Evolutionary conservation across 202 grass and related monocot genomes (phyloP).

Genomic region (Eragrostis tef): DNA sequence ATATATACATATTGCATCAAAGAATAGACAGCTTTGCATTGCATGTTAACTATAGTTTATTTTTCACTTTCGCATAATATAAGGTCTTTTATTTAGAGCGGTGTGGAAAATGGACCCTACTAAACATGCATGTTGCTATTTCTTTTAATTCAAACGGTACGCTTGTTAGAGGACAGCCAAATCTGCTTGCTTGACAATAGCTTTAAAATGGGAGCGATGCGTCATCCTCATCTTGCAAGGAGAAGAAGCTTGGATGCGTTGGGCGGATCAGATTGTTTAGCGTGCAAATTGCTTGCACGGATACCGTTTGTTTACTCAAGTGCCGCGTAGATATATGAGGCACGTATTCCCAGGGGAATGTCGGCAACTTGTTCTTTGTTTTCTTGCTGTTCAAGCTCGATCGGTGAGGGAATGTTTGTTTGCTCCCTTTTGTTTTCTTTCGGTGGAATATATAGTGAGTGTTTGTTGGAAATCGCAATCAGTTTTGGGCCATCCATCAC

Average conservation of each 20-base stretch:
- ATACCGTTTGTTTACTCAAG: slow-evolving; percentile 13
- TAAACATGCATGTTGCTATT: slow-evolving; percentile 17
- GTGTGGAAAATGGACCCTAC: slow-evolving; percentile 14
- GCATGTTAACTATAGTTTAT: slow-evolving; percentile 37
- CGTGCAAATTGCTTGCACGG: slow-evolving; percentile 42
- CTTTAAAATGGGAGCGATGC: slow-evolving; percentile 15
- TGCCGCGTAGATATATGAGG: not conserved
- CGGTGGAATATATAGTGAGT: slow-evolving; percentile 36
- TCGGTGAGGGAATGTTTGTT: slow-evolving; percentile 52
- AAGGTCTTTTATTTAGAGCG: slow-evolving; percentile 18
- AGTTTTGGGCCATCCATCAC: slow-evolving; percentile 48
- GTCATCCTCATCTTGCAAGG: slow-evolving; percentile 47
- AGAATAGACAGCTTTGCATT: slow-evolving; percentile 30
- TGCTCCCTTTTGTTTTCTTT: slow-evolving; percentile 38
- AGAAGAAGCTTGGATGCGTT: not conserved
- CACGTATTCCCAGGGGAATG: slow-evolving; percentile 57
- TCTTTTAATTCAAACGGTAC: slow-evolving; percentile 29
- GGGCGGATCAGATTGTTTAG: slow-evolving; percentile 49
- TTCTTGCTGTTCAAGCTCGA: slow-evolving; percentile 48
- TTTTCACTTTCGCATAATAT: not conserved
- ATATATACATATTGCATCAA: not conserved
- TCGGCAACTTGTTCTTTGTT: slow-evolving; percentile 65
- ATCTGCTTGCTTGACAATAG: slow-evolving; percentile 49
- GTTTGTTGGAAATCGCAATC: slow-evolving; percentile 56
- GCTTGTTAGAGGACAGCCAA: slow-evolving; percentile 46